Base-by-base conservation (phyloP, 2,329 filamentous ascomycete genomes). In the Neonectria faginata region DNA sequence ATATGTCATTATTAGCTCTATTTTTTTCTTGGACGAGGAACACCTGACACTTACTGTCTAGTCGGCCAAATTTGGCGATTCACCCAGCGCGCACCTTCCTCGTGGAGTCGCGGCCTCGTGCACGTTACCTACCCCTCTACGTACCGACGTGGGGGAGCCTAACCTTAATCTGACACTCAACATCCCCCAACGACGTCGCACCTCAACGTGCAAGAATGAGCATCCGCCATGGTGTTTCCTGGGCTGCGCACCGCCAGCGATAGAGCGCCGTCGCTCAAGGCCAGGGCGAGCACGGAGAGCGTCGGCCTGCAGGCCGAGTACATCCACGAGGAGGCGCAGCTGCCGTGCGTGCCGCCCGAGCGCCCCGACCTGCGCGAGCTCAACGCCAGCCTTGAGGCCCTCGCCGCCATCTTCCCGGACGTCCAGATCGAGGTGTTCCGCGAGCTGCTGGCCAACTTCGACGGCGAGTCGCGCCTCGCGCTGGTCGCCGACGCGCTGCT, bases 391-490 rank as follows among this genome's bases (percentile, higher is more conserved):
- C 87, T 96, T 67, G 86, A 87, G 65, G 88, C 85, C 12, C 85
- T 96, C 47, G 87, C 89, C 22, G 88, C 88, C 52, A 85, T 94
- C 9, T 96, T 96, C 69, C 92, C 92, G 29, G 88, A 94, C 77
- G 84, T 94, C n/a, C 91, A 93, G 77, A 84, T 92, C 64, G 91
- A 94, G 70, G 92, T 94, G 18, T 93, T 96, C 75, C 88, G 92
- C 48, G 92, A 95, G 81, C 92, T 96, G 86, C 87, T 96, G 53
- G 80, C 85, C 42, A 91, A 84, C 73, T 91, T 94, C 75, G 90
- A 91, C 72, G 88, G 90, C 71, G 91, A 94, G 77, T 95, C 92
- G 66, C 84, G 92, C 68, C 80, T 95, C 25, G 90, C 92, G 47
- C 85, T 96, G 53, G 90, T 94, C 29, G 92, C 92, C 12, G 92